Base-by-base conservation (phyloP, 257 asterid species). In the Plectranthus barbatus region DNA sequence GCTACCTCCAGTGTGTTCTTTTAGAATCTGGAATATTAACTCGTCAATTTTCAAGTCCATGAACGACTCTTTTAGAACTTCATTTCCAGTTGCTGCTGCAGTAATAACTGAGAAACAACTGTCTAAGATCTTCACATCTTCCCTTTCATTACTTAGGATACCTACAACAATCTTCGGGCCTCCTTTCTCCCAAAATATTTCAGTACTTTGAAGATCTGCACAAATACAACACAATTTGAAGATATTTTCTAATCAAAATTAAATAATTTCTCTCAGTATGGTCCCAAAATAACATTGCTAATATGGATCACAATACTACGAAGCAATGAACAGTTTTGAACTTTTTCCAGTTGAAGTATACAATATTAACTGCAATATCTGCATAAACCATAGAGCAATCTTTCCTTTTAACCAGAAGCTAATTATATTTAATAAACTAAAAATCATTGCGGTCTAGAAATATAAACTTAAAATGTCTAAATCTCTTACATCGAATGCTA, bases 21-120 rank as follows among this genome's bases (percentile, higher is more conserved):
- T 85, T 47, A 92, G 77, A 76, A 65, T 76, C 74, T 77, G 76
- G 68, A 81, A 74, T 45, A 87, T 82, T 42, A 89, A 67, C 78
- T 87, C 94, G 70, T 86, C 96, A 23, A 89, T 78, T 76, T 87
- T 82, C 72, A 92, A 72, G 71, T 83, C 89, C 94, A 92, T 84
- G 72, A 92, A 92, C 5, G 79, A 76, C 72, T 89, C 96, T 73
- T 92, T 92, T 66, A 87, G 71, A 71, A 92, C 91, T 81, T 89
- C 99, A 46, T 92, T 89, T n/a, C 95, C 90, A 11, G 94, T 76
- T 40, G 99, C 84, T 67, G 97, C 95, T 5, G 95, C 95, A 69
- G 95, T 77, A 39, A 92, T 84, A 59, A 92, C 95, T 56, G 86
- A 71, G 55, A 89, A 92, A 60, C 89, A 84, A 60, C 86, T 68